Base-by-base conservation (phyloP, 2,329 filamentous ascomycete genomes). In the Talaromyces sp. region DNA sequence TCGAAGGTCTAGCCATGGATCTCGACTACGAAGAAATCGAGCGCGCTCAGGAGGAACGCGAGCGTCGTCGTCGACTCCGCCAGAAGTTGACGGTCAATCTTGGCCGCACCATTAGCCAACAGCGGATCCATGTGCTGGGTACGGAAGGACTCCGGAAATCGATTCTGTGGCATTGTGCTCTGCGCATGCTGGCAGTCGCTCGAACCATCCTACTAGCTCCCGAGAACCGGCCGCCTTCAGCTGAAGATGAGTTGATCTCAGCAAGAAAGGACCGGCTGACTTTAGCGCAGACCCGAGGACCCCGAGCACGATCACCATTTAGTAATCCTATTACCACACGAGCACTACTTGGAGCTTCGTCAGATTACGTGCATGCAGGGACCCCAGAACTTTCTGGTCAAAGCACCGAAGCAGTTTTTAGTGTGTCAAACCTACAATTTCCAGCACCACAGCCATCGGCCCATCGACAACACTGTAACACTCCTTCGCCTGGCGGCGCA, bases 151-250 rank as follows among this genome's bases (percentile, higher is more conserved):
- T 73, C 14, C 66, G 67, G 33, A 66, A 65, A 24, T 69, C 68
- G n/a, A 70, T 74, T 1, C 67, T 76, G 37, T 76, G 73, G 72
- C 66, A 65, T 43, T 67, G 68, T 39, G 70, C 75, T 0, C 59
- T 76, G 59, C 69, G 66, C 49, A 74, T 75, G 70, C 70, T 75
- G 69, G 61, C 69, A 0, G 49, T 71, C 8, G 68, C 71, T 8
- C 72, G 75, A 4, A 69, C 71, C 7, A 56, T 77, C n/a, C 64
- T 77, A 11, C 60, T 76, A n/a, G 72, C 75, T n/a, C 71, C 73
- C 33, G 63, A 66, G 14, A 67, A 73, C 57, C 72, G 69, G 22
- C 59, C 43, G 1, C 27, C 16, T 11, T 45, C 52, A 19, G 59
- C 16, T 22, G 64, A 66, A 19, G 52, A 62, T 19, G 43, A 59